Evolutionary conservation across 371 early-diverging fungal species (phyloP).

Genomic region (Lichtheimia hyalospora): DNA sequence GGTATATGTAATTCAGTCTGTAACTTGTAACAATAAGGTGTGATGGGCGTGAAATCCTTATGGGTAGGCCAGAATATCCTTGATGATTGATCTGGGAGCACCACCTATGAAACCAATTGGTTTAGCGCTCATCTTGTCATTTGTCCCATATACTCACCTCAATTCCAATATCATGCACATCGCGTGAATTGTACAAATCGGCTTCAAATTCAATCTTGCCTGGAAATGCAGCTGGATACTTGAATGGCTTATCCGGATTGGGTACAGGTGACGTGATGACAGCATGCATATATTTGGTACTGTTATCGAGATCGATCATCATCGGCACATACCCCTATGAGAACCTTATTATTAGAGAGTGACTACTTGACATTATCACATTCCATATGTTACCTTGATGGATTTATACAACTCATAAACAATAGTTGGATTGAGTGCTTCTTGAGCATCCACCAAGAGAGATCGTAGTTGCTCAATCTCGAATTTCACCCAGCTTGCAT

Average conservation of each 20-base stretch:
- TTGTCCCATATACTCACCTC: slow-evolving; percentile 24
- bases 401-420: slow-evolving; percentile 32
- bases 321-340: slow-evolving; percentile 34
- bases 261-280: slow-evolving; percentile 34
- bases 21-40: slow-evolving; percentile 37
- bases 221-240: slow-evolving; percentile 29
- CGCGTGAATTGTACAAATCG: slow-evolving; percentile 31
- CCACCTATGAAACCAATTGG: slow-evolving; percentile 18
- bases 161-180: slow-evolving; percentile 37
- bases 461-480: background rate
- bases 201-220: slow-evolving; percentile 39
- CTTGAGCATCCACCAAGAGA: slow-evolving; percentile 7
- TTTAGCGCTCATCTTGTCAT: background rate
- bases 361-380: no score
- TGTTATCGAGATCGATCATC: slow-evolving; percentile 30
- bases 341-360: background rate
- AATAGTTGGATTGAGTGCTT: slow-evolving; percentile 4
- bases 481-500: slow-evolving; percentile 1
- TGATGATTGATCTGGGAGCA: slow-evolving; percentile 36
- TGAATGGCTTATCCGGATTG: slow-evolving; percentile 42
- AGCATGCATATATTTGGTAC: slow-evolving; percentile 38
- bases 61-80: slow-evolving; percentile 42
- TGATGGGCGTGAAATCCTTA: slow-evolving; percentile 34
- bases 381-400: slow-evolving; percentile 17
- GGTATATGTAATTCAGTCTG: slow-evolving; percentile 28